These are phyloP conservation scores for Ceriops tagal DNA, from an alignment of 345 rosid genomes.

Conservation along the genomic window DNA sequence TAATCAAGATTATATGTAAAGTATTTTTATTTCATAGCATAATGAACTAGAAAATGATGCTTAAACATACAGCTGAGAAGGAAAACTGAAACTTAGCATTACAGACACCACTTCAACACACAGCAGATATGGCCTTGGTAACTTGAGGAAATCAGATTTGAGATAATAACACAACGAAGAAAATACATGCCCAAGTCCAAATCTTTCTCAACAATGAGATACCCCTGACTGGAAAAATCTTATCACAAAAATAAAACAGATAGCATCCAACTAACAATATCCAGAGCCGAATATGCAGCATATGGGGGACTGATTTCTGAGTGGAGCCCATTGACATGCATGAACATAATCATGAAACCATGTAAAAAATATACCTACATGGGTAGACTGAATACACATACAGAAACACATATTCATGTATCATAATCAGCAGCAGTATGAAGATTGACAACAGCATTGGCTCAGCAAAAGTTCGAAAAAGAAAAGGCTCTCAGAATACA, in stretches of 20 bases:
- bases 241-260: background rate
- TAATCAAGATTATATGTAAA: conserved; percentile 4
- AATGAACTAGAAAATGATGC: background rate
- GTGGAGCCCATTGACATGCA: background rate
- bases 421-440: background rate
- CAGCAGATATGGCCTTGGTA: background rate
- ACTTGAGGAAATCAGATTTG: background rate
- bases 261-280: too few species aligned
- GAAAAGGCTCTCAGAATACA: background rate
- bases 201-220: background rate
- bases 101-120: too few species aligned
- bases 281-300: too few species aligned
- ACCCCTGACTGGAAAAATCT: background rate
- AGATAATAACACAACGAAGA: background rate
- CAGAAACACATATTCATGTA: background rate
- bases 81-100: background rate
- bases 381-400: background rate
- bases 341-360: background rate
- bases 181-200: background rate
- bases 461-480: background rate
- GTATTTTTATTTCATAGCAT: background rate
- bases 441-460: background rate
- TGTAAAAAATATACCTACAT: background rate
- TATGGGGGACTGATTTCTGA: too few species aligned
- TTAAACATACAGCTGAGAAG: background rate